phyloP scores from a whole-genome alignment of 169 alveolate species.

The Plasmodium gallinaceum region DNA sequence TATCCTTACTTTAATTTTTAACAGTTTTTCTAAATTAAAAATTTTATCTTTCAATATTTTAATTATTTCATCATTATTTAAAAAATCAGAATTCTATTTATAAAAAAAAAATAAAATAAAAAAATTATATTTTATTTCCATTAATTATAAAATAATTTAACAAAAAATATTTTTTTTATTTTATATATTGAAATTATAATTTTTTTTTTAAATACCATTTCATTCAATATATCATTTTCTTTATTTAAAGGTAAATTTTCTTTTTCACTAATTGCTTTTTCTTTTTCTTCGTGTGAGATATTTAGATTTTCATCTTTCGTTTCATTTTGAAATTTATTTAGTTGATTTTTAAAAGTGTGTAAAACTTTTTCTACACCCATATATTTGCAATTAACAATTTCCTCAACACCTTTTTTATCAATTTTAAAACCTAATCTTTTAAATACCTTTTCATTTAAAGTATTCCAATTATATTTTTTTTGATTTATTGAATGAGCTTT shows the following conservation, averaged over 20 bases:
- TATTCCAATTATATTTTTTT: slow-evolving; percentile 78
- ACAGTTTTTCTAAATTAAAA: slow-evolving; percentile 37
- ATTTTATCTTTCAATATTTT: slow-evolving; percentile 46
- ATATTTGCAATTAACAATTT: slow-evolving; percentile 59
- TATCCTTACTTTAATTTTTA: slow-evolving; percentile 50
- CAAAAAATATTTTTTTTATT: background rate
- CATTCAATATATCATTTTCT: background rate
- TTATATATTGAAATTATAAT: background rate
- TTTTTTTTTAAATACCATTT: background rate
- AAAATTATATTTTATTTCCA: no score
- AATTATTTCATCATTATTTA: slow-evolving; percentile 41
- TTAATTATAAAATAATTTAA: no score
- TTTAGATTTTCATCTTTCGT: slow-evolving; percentile 16
- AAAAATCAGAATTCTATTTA: slow-evolving; percentile 23
- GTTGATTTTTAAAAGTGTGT: slow-evolving; percentile 47
- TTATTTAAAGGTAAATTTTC: background rate
- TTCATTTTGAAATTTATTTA: slow-evolving; percentile 55
- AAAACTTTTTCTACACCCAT: slow-evolving; percentile 72
- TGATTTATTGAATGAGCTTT: slow-evolving; percentile 73
- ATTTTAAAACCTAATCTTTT: slow-evolving; percentile 48
- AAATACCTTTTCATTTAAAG: slow-evolving; percentile 76
- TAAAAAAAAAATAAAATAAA: background rate
- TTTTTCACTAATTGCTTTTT: background rate
- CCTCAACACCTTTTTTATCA: slow-evolving; percentile 64
- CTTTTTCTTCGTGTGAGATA: background rate